Base-by-base conservation (phyloP, 2,329 filamentous ascomycete genomes). In the Penicillium thymicola region DNA sequence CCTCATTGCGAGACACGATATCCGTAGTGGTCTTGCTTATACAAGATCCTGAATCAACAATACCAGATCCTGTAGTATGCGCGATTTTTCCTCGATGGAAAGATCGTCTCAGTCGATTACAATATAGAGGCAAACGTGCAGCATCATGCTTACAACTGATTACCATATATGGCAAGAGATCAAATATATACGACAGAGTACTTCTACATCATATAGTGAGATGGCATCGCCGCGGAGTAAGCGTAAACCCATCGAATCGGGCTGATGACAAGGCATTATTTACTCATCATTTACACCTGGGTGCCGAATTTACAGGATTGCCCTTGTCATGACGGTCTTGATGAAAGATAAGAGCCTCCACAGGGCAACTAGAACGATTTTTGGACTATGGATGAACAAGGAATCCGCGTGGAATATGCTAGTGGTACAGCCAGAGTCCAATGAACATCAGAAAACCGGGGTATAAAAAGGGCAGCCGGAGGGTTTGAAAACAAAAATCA, bases 341-440 rank as follows among this genome's bases (percentile, higher is more conserved):
- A 18, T 28, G 13, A 30, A 40, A n/a, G 14, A 40, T n/a, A 37
- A 32, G 36, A 58, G 40, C 45, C 44, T 37, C 34, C 11, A 36
- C 10, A 42, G 34, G 50, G 56, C 44, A 55, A 65, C 25, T 34
- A 58, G 59, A 57, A 54, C 36, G 41, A 56, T 62, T 64, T 44
- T 44, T 38, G 51, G 55, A 57, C 55, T 59, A 61, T 55, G 50
- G 48, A 48, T 59, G 59, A 42, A 61, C 54, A 49, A 55, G 50
- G 38, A 60, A 55, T 58, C 59, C 63, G 46, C 53, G 55, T 47
- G 51, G 42, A 56, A 53, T 51, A 55, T 65, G 59, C 59, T 65
- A 65, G 53, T 66, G 58, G 64, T 66, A 66, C 64, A 66, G 55
- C 64, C 64, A 66, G 64, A 61, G 64, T 66, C 64, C 64, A 63